Evolutionary conservation across 805 yeast genomes (phyloP).

Genomic region (Limtongozyma cylindracea): DNA sequence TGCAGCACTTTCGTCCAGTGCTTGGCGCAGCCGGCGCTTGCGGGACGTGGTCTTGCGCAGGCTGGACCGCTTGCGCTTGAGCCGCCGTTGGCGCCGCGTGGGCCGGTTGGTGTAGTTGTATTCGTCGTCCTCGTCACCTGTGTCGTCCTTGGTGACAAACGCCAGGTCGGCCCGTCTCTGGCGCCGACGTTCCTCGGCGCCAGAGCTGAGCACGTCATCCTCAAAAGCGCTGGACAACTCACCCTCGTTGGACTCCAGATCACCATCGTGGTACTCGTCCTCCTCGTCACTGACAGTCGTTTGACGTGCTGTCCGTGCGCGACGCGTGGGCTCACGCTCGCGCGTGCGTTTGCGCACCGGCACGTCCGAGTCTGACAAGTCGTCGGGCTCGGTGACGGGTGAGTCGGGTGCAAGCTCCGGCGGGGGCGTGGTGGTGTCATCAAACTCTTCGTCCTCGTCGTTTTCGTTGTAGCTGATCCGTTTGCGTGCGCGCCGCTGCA

Average conservation of each 20-base stretch:
- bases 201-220: constrained; percentile 1
- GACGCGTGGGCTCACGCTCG: constrained; percentile 1
- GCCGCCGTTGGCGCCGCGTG: constrained; percentile 2
- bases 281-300: constrained; percentile 1
- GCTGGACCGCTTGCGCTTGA: background rate
- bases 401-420: constrained; percentile 1
- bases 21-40: constrained; percentile 7
- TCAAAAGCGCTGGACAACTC: constrained; percentile 1
- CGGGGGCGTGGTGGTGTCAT: background rate
- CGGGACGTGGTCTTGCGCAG: constrained; percentile 3
- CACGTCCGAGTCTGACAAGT: constrained; percentile 2
- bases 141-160: constrained; percentile 2
- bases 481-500: too few relatives aligned
- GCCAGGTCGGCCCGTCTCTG: constrained; percentile 1
- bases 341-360: constrained; percentile 1
- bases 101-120: constrained; percentile 1
- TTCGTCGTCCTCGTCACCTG: constrained; percentile 3
- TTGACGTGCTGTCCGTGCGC: background rate
- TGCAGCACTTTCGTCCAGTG: constrained; percentile 9
- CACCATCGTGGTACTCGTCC: constrained; percentile 2
- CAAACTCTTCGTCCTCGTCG: background rate
- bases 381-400: constrained; percentile 2
- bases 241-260: constrained; percentile 2
- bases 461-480: constrained; percentile 1
- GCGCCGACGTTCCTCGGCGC: constrained; percentile 2